Evolutionary conservation across 495 filamentous ascomycete species (phyloP), one percentile per base, ranked within the genome.

Genomic region (Friedmanniomyces endolithicus): DNA sequence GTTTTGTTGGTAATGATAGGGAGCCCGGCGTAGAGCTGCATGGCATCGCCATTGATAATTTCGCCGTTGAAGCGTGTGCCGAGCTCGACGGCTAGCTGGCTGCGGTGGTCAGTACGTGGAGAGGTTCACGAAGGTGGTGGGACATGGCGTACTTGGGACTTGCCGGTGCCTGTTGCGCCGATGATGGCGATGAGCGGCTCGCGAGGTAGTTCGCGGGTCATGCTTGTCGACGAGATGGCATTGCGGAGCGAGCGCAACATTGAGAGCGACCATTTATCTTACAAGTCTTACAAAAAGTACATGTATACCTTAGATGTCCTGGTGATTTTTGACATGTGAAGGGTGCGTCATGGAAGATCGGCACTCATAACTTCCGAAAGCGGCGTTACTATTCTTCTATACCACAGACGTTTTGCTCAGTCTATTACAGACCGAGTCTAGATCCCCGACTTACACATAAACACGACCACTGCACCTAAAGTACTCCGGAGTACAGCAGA

Each of bases 1-100:
- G 95, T 82, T 65, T 97, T 90, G 68, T 99, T 99, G 17, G 94
- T 99, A 52, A 96, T 90, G 58, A 97, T 85, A 0, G 92, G 89
- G 19, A 99, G 74, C 9, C 90, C 94, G 33, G 80, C 74, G 63
- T 99, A 99, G 77, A 99, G 83, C 67, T 97, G 94, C 87, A 99
- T 92, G n/a, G 92, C 92, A 72, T 99, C 94, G 48, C 86, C 89
- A 65, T 99, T 99, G 74, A 99, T 87, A 50, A 99, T 79, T 70
- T 99, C 94, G 59, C 94, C 94, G 68, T 94, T 85, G 70, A 86
- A 90, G 33, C 75, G 77, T 34, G 75, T 74, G 3, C 94, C 92
- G 27, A 99, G 67, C 45, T 94, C 86, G 9, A 99, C 86, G 50
- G 94, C 94, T 59, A 99, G 85, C 90, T 97, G 65, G 64, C 71